Evolutionary conservation across 2,329 filamentous ascomycete species (phyloP).

Genomic region (Aspergillus carbonarius): DNA sequence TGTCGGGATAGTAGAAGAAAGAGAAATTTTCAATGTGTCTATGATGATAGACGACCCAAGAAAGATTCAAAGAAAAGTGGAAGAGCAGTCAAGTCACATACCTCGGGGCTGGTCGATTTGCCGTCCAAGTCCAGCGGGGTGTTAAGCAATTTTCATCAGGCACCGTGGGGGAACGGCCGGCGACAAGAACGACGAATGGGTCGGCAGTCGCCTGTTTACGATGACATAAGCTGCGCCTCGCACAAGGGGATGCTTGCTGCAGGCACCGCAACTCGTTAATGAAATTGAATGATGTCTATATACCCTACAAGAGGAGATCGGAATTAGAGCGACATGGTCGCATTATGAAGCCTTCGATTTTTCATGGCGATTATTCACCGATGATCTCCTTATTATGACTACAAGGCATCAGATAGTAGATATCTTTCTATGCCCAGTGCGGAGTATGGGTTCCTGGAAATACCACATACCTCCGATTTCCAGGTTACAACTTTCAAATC

Average conservation of each 20-base stretch:
- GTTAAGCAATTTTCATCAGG: slow-evolving; percentile 37
- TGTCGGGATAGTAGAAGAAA: neutral
- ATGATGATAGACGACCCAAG: neutral
- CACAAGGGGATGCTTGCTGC: neutral
- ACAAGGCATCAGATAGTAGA: neutral
- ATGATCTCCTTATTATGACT: neutral
- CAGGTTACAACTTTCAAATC: too few relatives aligned
- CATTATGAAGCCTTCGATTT: neutral
- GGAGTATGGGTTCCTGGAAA: neutral
- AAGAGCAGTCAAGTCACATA: slow-evolving; percentile 15
- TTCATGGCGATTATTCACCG: neutral
- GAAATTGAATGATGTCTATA: too few relatives aligned
- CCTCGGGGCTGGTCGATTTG: slow-evolving; percentile 24
- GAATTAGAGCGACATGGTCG: neutral
- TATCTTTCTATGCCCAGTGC: too few relatives aligned
- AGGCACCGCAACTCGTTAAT: neutral
- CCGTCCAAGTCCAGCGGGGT: slow-evolving; percentile 31
- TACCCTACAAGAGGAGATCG: too few relatives aligned
- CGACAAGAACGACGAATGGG: slow-evolving; percentile 15
- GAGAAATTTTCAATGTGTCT: neutral
- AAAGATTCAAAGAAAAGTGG: neutral
- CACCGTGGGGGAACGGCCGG: slow-evolving; percentile 32
- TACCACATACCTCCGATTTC: neutral
- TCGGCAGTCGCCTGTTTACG: slow-evolving; percentile 21
- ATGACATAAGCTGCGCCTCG: slow-evolving; percentile 31